phyloP scores from a whole-genome alignment of 1,284 basidiomycete species.

The Inonotus obliquus region DNA sequence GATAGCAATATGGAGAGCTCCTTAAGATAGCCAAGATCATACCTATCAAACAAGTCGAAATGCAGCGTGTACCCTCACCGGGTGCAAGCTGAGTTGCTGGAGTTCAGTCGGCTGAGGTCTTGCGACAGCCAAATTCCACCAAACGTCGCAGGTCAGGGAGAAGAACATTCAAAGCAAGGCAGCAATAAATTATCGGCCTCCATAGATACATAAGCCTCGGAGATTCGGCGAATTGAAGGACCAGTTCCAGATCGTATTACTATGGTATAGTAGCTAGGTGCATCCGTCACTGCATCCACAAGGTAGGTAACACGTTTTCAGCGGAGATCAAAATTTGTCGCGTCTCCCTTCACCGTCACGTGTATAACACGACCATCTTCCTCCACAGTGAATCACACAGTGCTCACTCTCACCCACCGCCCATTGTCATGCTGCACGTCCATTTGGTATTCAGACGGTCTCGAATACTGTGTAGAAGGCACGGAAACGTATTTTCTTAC shows the following conservation, averaged over 20 bases:
- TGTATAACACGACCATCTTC: not conserved
- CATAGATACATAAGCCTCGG: too few relatives aligned
- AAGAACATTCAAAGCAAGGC: too few relatives aligned
- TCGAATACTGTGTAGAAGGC: not conserved
- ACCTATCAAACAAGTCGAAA: conserved; percentile 43
- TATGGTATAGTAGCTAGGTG: too few relatives aligned
- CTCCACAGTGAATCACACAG: too few relatives aligned
- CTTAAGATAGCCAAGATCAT: conserved; percentile 33
- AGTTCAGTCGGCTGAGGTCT: conserved; percentile 34
- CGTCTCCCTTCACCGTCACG: not conserved
- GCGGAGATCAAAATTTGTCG: not conserved
- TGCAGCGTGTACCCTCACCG: conserved; percentile 38
- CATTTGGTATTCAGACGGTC: not conserved
- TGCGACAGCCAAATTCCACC: too few relatives aligned
- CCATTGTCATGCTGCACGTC: not conserved
- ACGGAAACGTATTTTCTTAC: not conserved
- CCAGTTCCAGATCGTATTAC: too few relatives aligned
- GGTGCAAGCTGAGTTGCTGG: conserved; percentile 32
- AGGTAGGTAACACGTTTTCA: too few relatives aligned
- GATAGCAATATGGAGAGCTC: conserved; percentile 47
- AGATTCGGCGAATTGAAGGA: too few relatives aligned
- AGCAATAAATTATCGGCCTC: too few relatives aligned
- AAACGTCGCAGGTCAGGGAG: too few relatives aligned
- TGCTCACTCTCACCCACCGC: not conserved
- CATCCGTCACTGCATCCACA: too few relatives aligned